Base-by-base conservation (phyloP, 163 green algal genomes). In the Volvox carteri region DNA sequence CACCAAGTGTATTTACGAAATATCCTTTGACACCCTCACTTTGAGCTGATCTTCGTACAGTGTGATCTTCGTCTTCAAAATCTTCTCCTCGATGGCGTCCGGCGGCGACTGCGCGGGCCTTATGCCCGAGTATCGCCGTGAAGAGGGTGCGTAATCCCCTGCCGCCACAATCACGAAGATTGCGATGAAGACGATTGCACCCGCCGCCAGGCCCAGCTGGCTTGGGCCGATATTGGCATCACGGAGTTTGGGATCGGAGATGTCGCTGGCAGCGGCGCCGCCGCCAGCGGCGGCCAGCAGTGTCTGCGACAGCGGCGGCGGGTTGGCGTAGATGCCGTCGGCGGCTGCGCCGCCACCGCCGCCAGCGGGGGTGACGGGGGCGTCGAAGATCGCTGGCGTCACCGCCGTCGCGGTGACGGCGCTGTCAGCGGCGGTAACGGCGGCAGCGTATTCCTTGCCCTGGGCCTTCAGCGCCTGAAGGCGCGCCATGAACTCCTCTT, bases 191-290 rank as follows among this genome's bases (percentile, higher is more conserved):
- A 94, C 68, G 2, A 95, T 52, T 4, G 93, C 93, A 14, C 90
- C 87, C 0, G 56, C 90, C n/a, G 92, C 93, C 18, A 95, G 70
- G n/a, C 86, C 92, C 28, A 95, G 35, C 86, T 94, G 91, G 30
- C 79, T 92, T 54, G 93, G 93, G 21, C 93, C 93, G 52, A 95
- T 93, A 50, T 93, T 78, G 7, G 93, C 93, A 25, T 93, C 60
- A 41, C 91, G 90, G 18, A 95, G 92, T 37, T 91, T 91, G 0
- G 93, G 93, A 90, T 95, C 93, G 25, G 83, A 92, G 56, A 95
- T 91, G 56, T 91, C 87, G n/a, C 42, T 80, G 84, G 92, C 86
- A 35, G 93, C 72, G 86, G 84, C 44, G 37, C 78, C 79, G 35
- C 50, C 83, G 35, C 35, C 37, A 4, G 83, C 83, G 4, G 83